Percentiles rank a stretch among this genome's conserved stretches.
Evolutionary conservation across 371 early-diverging fungal species (phyloP).

Genomic region (Rhizopus arrhizus): DNA sequence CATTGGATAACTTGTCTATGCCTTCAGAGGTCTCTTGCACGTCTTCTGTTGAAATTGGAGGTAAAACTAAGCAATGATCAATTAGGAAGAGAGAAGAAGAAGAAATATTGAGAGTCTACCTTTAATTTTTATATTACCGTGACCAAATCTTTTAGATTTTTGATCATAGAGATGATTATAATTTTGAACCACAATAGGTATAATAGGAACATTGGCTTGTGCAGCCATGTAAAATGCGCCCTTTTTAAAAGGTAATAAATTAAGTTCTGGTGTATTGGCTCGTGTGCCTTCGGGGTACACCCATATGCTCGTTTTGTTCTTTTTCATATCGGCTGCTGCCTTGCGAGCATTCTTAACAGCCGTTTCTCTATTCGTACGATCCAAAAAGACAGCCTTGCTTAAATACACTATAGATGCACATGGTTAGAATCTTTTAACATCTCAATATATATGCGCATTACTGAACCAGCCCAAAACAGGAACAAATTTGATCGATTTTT

Average conservation of each 20-base stretch:
- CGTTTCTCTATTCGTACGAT: constrained; percentile 79
- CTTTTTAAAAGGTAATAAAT: constrained; percentile 90
- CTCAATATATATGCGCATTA: constrained; percentile 49
- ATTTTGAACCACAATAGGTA: constrained; percentile 86
- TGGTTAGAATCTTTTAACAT: not conserved
- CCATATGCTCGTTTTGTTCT: constrained; percentile 78
- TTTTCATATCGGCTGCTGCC: constrained; percentile 76
- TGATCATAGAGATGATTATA: constrained; percentile 75
- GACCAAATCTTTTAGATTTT: constrained; percentile 59
- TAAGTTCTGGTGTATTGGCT: constrained; percentile 64
- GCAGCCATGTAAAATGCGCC: constrained; percentile 92
- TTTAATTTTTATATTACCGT: constrained; percentile 76
- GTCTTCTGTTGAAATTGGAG: constrained; percentile 73
- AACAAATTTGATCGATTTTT: constrained; percentile 73
- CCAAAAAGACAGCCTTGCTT: constrained; percentile 83
- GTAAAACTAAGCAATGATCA: constrained; percentile 56
- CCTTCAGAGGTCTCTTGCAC: constrained; percentile 66
- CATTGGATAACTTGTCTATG: constrained; percentile 66
- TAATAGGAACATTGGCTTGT: constrained; percentile 82
- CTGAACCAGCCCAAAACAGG: constrained; percentile 88
- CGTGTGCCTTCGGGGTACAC: constrained; percentile 96
- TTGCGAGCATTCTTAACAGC: constrained; percentile 81
- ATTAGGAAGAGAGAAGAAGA: not conserved
- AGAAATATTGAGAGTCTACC: constrained; percentile 36
- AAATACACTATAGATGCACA: constrained; percentile 59